phyloP scores from a whole-genome alignment of 805 yeast species.

The Barnettozyma pratensis region DNA sequence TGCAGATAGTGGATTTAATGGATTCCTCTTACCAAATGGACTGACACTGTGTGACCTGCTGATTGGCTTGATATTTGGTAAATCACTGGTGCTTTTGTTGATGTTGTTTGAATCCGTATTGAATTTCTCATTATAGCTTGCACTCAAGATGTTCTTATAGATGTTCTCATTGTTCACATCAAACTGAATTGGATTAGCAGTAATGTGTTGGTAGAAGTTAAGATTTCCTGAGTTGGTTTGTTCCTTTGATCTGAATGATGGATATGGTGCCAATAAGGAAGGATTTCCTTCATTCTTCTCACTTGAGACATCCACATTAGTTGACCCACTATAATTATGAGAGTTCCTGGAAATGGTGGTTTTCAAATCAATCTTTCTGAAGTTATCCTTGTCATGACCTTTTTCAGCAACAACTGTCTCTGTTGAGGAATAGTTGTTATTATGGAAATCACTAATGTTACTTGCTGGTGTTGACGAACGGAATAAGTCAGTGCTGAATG shows the following conservation, averaged over 20 bases:
- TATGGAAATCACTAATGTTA: background rate
- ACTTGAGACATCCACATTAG: background rate
- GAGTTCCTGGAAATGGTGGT: background rate
- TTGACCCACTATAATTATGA: background rate
- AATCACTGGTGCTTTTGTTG: too few relatives aligned
- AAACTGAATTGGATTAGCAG: background rate
- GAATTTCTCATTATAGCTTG: background rate
- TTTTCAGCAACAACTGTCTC: background rate
- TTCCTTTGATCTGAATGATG: background rate
- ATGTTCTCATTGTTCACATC: constrained; percentile 4
- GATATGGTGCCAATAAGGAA: background rate
- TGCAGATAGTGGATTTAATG: background rate
- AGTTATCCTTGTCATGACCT: background rate
- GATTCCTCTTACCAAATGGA: background rate
- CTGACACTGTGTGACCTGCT: background rate
- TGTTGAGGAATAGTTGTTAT: background rate
- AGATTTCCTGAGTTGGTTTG: background rate
- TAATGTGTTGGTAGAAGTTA: constrained; percentile 2
- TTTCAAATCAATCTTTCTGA: background rate
- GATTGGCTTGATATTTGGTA: background rate
- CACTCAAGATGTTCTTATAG: background rate
- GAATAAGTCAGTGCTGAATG: background rate
- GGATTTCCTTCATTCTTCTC: too few relatives aligned
- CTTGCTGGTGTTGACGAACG: background rate
- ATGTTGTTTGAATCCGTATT: too few relatives aligned